A percentile compares a stretch with the other conserved stretches of the same genome.
phyloP scores from a whole-genome alignment of 2,329 filamentous ascomycete genomes.

The Teratosphaeria gauchensis region DNA sequence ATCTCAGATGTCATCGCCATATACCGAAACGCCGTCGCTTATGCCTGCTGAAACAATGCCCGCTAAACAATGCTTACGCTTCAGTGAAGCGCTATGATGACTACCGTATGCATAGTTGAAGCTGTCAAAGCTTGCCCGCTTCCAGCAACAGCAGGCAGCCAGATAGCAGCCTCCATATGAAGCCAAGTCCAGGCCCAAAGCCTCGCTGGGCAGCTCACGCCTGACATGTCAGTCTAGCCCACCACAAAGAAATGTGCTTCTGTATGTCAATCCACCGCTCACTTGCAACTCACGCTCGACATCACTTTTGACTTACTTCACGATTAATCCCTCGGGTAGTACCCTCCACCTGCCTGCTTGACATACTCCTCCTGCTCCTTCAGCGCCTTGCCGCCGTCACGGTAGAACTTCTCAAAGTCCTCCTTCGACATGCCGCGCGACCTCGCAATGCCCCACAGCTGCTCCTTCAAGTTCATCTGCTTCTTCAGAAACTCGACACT shows the following conservation, averaged over 20 bases:
- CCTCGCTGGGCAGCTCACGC: neutral
- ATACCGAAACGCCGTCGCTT: neutral
- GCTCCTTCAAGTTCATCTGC: conserved; percentile 10
- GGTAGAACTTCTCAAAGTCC: conserved; percentile 15
- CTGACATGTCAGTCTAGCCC: neutral
- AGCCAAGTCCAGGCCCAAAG: neutral
- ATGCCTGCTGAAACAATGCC: neutral
- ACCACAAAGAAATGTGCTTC: neutral
- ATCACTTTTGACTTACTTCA: neutral
- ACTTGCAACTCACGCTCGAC: neutral
- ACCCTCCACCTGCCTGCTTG: neutral
- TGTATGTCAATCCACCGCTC: neutral
- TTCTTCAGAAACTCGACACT: conserved; percentile 36
- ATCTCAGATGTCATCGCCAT: neutral
- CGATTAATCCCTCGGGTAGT: neutral
- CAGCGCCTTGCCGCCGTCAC: neutral
- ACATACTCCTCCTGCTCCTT: neutral
- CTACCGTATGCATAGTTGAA: neutral
- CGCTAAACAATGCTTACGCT: neutral
- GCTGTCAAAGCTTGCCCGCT: neutral
- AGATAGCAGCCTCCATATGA: neutral
- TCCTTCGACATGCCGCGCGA: conserved; percentile 15
- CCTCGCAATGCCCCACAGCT: conserved; percentile 27
- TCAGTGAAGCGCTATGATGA: neutral
- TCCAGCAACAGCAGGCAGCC: neutral